Percentiles rank a stretch among this genome's conserved stretches.
Evolutionary conservation across 495 filamentous ascomycete species (phyloP).

Genomic region (Polyplosphaeria fusca): DNA sequence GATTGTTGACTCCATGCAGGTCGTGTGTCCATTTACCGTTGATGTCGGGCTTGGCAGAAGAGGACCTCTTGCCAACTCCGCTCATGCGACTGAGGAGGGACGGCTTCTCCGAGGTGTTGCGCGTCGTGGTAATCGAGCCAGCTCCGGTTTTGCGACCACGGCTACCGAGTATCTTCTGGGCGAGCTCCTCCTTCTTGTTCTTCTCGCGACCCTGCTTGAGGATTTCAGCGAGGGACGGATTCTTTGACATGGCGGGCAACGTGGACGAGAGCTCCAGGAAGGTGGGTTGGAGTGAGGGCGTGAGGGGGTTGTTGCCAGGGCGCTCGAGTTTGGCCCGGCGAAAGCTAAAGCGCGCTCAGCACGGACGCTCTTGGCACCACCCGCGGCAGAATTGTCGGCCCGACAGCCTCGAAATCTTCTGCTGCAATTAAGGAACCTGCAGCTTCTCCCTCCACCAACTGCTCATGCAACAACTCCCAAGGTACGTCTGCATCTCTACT

Average conservation of each 20-base stretch:
- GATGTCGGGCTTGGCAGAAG: conserved; percentile 28
- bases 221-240: conserved; percentile 19
- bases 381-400: too few relatives aligned
- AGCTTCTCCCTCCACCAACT: too few relatives aligned
- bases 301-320: too few relatives aligned
- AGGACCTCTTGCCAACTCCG: conserved; percentile 26
- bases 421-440: too few relatives aligned
- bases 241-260: neutral
- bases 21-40: conserved; percentile 34
- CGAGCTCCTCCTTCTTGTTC: conserved; percentile 30
- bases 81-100: conserved; percentile 26
- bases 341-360: too few relatives aligned
- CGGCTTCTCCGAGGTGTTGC: conserved; percentile 13
- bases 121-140: conserved; percentile 3
- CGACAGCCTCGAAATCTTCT: too few relatives aligned
- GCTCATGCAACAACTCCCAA: too few relatives aligned
- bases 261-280: neutral
- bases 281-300: neutral
- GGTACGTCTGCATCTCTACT: too few relatives aligned
- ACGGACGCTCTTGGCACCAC: too few relatives aligned
- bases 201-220: conserved; percentile 24
- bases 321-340: too few relatives aligned
- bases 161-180: conserved; percentile 35
- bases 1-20: conserved; percentile 29
- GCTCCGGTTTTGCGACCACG: conserved; percentile 21